Base-by-base conservation (phyloP, 2,329 filamentous ascomycete species). In the Sclerotinia sclerotiorum region DNA sequence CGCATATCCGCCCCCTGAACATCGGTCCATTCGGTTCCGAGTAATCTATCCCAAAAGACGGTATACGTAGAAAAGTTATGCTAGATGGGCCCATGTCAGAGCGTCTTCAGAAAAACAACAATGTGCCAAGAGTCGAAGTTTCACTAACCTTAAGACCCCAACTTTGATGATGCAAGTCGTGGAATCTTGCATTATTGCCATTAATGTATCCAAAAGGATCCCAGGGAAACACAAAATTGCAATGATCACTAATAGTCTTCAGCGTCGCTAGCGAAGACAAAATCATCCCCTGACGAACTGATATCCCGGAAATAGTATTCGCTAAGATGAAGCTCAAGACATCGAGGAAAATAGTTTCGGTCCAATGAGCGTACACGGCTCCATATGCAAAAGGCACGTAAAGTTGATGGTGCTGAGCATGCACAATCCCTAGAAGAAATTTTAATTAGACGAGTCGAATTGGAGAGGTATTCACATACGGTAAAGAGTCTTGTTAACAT, bases 111-210 rank as follows among this genome's bases (percentile, higher is more conserved):
- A 56, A n/a, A 65, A 8, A 65, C 1, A 65, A 11, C 6, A 4
- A 11, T 19, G 21, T 51, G 21, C n/a, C 39, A 39, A 32, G 17
- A 3, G 19, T 17, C 17, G 10, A 29, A n/a, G 29, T 15, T 19
- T 27, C 3, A 66, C 67, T 39, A 21, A 66, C 67, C 62, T 69
- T 69, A 3, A 69, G 54, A 27, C 67, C 67, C 67, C 67, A 69
- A 35, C 39, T 66, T 21, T 69, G 67, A 48, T 69, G 67, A 60
- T 69, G 67, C n/a, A 69, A 49, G 54, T 69, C 67, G 49, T 69
- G 67, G n/a, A 65, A 69, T 66, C 29, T 32, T 49, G 61, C 32
- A 39, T 54, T 48, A 24, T 69, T 69, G 44, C 35, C 54, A 8
- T 65, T 69, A 17, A 69, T 32, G 7, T 54, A 69, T 15, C 27